These are phyloP conservation scores for Lolium rigidum DNA, from an alignment of 176 grass and related monocot genomes.

Conservation along the genomic window DNA sequence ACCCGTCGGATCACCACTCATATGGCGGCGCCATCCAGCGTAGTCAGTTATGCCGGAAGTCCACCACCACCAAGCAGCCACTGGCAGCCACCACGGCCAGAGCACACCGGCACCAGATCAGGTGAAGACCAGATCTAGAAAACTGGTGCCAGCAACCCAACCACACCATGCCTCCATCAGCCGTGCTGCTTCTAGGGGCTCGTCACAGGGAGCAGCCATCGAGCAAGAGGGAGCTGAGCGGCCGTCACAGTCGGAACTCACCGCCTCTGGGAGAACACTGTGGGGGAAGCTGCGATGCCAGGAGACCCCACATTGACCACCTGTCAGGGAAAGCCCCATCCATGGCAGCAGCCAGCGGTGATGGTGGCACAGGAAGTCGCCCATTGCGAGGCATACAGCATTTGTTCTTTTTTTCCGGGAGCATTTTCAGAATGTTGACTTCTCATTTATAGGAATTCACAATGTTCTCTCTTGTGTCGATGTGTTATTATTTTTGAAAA, in stretches of 20 bases:
- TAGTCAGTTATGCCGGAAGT: not conserved
- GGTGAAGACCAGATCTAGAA: too few relatives aligned
- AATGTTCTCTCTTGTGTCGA: slow-evolving; percentile 28
- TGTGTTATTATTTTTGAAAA: slow-evolving; percentile 28
- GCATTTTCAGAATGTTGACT: not conserved
- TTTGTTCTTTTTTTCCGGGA: not conserved
- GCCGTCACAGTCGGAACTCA: too few relatives aligned
- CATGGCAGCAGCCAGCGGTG: not conserved
- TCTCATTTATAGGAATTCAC: not conserved
- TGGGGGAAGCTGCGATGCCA: too few relatives aligned
- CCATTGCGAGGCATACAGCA: not conserved
- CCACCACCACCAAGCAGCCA: too few relatives aligned
- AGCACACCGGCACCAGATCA: too few relatives aligned
- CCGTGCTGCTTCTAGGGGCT: not conserved
- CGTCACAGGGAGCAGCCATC: not conserved
- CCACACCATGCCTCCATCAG: too few relatives aligned
- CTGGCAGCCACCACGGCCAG: not conserved
- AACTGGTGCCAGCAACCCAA: too few relatives aligned
- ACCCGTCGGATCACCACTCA: not conserved
- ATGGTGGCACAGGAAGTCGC: not conserved
- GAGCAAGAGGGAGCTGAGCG: not conserved
- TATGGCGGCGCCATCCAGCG: not conserved
- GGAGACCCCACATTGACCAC: not conserved
- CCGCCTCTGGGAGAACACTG: too few relatives aligned
- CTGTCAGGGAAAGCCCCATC: not conserved